Evolutionary conservation across 805 yeast genomes (phyloP).

Genomic region (Nakazawaea wickerhamii): DNA sequence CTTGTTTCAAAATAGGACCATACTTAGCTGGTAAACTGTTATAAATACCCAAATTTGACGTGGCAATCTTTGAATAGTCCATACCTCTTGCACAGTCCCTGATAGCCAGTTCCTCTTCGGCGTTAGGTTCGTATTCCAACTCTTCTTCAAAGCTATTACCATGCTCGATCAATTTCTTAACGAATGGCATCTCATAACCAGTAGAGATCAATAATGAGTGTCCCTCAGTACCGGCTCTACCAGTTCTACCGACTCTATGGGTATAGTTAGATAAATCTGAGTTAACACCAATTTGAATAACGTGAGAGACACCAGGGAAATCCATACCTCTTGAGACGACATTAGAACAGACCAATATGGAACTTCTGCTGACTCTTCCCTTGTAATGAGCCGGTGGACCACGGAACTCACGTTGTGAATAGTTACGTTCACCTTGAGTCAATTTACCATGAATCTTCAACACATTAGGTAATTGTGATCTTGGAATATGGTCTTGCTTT

Average conservation of each 20-base stretch:
- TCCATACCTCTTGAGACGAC: slow-evolving; percentile 98
- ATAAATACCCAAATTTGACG: slow-evolving; percentile 19
- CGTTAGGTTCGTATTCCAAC: slow-evolving; percentile 31
- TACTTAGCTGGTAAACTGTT: slow-evolving; percentile 14
- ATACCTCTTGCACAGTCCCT: slow-evolving; percentile 24
- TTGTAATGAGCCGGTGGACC: slow-evolving; percentile 4
- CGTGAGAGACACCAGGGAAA: slow-evolving; percentile 82
- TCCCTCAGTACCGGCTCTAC: slow-evolving; percentile 84
- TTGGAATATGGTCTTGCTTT: slow-evolving; percentile 16
- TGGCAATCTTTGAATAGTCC: slow-evolving; percentile 30
- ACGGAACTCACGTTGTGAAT: slow-evolving; percentile 26
- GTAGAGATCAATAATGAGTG: slow-evolving; percentile 57
- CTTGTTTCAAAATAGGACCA: slow-evolving; percentile 9
- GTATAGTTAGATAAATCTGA: slow-evolving; percentile 71
- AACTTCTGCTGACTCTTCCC: slow-evolving; percentile 23
- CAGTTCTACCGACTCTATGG: slow-evolving; percentile 95
- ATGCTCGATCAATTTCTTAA: slow-evolving; percentile 42
- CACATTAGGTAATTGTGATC: slow-evolving; percentile 24
- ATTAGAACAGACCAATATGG: slow-evolving; percentile 77
- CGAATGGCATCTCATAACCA: slow-evolving; percentile 51
- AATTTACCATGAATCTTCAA: slow-evolving; percentile 58
- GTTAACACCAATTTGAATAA: slow-evolving; percentile 78
- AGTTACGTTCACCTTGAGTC: slow-evolving; percentile 55
- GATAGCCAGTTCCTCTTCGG: slow-evolving; percentile 27
- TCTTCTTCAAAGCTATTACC: slow-evolving; percentile 49